These are phyloP conservation scores for Pythium phragmiticola DNA, from an alignment of 352 stramenopile genomes.

Conservation along the genomic window DNA sequence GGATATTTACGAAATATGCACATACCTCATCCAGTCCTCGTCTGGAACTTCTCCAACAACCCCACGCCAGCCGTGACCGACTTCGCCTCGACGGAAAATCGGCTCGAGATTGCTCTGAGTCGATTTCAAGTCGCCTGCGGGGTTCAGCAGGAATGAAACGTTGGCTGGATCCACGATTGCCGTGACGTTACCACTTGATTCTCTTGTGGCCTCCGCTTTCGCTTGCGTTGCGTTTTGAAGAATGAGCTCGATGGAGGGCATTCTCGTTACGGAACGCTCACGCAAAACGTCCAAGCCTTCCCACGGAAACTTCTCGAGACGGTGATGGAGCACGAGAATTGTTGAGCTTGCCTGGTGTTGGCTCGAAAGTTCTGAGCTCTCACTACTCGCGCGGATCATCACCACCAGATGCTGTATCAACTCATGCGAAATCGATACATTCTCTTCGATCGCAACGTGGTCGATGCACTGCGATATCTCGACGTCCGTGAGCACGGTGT, in stretches of 20 bases:
- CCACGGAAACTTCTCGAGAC: slow-evolving; percentile 77
- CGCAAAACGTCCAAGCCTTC: slow-evolving; percentile 68
- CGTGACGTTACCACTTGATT: not conserved
- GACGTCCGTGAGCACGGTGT: slow-evolving; percentile 10
- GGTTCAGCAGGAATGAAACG: slow-evolving; percentile 73
- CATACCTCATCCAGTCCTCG: slow-evolving; percentile 51
- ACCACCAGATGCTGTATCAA: slow-evolving; percentile 1
- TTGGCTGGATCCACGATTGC: slow-evolving; percentile 9
- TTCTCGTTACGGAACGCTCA: slow-evolving; percentile 49
- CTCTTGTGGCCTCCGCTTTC: slow-evolving; percentile 7
- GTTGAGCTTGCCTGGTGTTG: slow-evolving; percentile 24
- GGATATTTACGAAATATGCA: not conserved
- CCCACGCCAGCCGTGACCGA: slow-evolving; percentile 52
- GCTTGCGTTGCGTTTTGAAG: slow-evolving; percentile 32
- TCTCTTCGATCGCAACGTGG: slow-evolving; percentile 25
- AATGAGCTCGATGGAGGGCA: slow-evolving; percentile 71
- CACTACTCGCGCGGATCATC: slow-evolving; percentile 1
- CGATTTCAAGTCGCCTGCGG: slow-evolving; percentile 62
- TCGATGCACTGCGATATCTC: slow-evolving; percentile 23
- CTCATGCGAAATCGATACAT: slow-evolving; percentile 12
- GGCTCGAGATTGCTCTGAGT: slow-evolving; percentile 62
- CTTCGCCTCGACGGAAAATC: slow-evolving; percentile 36
- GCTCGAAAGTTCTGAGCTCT: too few relatives aligned
- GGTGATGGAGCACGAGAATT: slow-evolving; percentile 66
- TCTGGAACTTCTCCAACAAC: slow-evolving; percentile 48